Evolutionary conservation across 306 rosid species (phyloP).

Genomic region (Phaseolus lunatus): DNA sequence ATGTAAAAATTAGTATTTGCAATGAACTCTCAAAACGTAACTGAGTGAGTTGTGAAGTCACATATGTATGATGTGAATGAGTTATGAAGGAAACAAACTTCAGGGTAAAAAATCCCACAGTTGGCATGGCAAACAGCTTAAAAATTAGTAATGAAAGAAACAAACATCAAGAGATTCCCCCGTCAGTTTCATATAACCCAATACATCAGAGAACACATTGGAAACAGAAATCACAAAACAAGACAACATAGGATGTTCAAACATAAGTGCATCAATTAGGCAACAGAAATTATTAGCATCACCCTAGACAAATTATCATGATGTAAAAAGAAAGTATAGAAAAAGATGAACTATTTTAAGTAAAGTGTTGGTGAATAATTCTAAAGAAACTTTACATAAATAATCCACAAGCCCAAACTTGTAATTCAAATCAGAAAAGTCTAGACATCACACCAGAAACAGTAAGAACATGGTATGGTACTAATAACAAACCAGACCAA

Average conservation of each 20-base stretch:
- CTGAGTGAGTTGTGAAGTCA: not conserved
- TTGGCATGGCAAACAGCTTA: not conserved
- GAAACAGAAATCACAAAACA: not conserved
- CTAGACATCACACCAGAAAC: slow-evolving; percentile 19
- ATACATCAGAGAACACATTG: not conserved
- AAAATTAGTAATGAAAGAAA: not conserved
- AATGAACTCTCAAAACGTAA: not conserved
- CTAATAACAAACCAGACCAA: slow-evolving; percentile 1
- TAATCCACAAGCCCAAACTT: not conserved
- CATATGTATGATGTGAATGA: not conserved
- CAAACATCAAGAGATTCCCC: not conserved
- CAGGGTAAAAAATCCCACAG: not conserved
- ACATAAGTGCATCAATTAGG: slow-evolving; percentile 10
- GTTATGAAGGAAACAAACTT: not conserved
- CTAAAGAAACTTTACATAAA: not conserved
- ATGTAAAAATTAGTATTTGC: not conserved
- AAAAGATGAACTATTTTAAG: slow-evolving; percentile 4
- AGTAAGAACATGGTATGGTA: not conserved
- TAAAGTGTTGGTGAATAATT: not conserved
- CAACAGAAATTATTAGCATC: not conserved
- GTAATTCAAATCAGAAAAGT: slow-evolving; percentile 14
- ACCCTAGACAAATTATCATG: slow-evolving; percentile 20
- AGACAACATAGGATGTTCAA: not conserved
- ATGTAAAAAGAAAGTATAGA: not conserved
- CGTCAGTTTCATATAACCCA: slow-evolving; percentile 16